Evolutionary conservation across 2,329 filamentous ascomycete species (phyloP), one percentile per base, ranked within the genome.

Genomic region (Arthrobotrys musiformis): DNA sequence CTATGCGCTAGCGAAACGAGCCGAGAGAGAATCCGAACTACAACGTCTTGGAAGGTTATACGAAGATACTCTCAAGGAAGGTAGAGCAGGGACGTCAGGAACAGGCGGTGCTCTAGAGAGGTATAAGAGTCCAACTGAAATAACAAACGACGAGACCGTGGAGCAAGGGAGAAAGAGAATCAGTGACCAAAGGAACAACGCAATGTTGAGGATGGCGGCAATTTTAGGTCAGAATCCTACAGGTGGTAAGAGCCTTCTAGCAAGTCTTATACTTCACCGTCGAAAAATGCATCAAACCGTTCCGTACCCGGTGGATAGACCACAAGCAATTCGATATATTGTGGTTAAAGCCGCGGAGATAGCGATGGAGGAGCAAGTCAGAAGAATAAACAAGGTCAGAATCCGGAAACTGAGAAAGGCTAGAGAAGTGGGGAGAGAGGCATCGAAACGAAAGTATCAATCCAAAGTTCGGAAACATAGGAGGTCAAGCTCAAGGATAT

Each of bases 291-390:
- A 50, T 13, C 33, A 22, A 30, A 22, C 44, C 11, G 2, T 56
- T 3, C 63, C 70, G 0, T 75, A 75, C n/a, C 44, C 70, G 8
- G 62, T 56, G 5, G 35, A 54, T 46, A 61, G 42, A 30, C 35
- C 13, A 15, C 37, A 54, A 44, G 62, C 69, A 4, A 33, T 52
- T 35, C n/a, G 24, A 3, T 66, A 60, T 52, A 17, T 73, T 7
- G 30, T n/a, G 11, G 15, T 6, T 17, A 7, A 42, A 24, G 50
- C 8, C 9, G 17, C 26, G 19, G 28, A 54, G 26, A 28, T n/a
- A 17, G 28, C 15, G 13, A 24, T n/a, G n/a, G n/a, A n/a, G n/a
- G n/a, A n/a, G n/a, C n/a, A n/a, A n/a, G n/a, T n/a, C n/a, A n/a
- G n/a, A 28, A 33, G 37, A 48, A 42, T 22, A 15, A n/a, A n/a